Base-by-base conservation (phyloP, 345 rosid genomes). In the Toxicodendron radicans region DNA sequence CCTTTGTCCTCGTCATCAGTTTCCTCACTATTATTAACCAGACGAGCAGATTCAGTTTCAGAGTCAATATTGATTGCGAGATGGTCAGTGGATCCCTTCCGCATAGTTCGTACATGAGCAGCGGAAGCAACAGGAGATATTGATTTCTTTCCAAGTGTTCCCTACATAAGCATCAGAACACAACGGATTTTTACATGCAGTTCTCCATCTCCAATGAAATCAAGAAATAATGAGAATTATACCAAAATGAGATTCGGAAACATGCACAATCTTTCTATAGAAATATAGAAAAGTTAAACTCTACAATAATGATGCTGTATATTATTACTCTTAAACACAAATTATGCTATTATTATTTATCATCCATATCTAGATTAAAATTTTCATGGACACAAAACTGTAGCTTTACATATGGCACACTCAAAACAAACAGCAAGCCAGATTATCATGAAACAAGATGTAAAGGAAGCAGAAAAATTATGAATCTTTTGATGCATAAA, bases 1-100 rank as follows among this genome's bases (percentile, higher is more conserved):
- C 99, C 99, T 91, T 95, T 95, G 66, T 90, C 97, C 79, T 87
- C 94, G 48, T 87, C 94, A 52, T 91, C 93, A 18, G 90, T 83
- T 80, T 87, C 91, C 79, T 75, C 87, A 9, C 68, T 64, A 79
- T 65, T 64, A 80, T 73, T 84, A 69, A 91, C 82, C 70, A 92
- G 83, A 73, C 74, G 90, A 73, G 79, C 83, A 32, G 97, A 80
- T 69, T 95, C 83, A 32, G 97, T 79, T 69, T 95, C 97, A 18
- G 79, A 68, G 69, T 90, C 99, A 66, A 95, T 82, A 78, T 81
- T 86, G 51, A 95, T 87, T 43, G 91, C 85, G n/a, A 92, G 97
- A 79, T 95, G 97, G 70, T 95, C 97, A 1, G 91, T 66, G 30
- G 99, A 90, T 66, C 92, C 99, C 82, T 95, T 95, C 76, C 91